Conservation (phyloP, 2,329 filamentous ascomycete species). For the Diaporthe humulicola region DNA sequence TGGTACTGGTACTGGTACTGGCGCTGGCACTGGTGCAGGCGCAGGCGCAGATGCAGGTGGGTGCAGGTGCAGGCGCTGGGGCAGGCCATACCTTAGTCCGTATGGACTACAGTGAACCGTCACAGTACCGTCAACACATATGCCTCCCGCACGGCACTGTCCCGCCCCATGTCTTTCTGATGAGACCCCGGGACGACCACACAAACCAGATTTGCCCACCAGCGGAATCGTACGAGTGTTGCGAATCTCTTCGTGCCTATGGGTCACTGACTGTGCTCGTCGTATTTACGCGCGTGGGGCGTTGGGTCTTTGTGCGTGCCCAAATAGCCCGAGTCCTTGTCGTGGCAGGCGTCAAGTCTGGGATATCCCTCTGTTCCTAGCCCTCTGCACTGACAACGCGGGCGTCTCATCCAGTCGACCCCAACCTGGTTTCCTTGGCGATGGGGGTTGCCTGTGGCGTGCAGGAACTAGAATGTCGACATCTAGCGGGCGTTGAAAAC, state of each 20-base stretch:
- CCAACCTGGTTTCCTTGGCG: slow-evolving; percentile 19
- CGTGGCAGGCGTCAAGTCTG: slow-evolving; percentile 7
- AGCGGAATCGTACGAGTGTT: slow-evolving; percentile 25
- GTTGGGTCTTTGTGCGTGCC: slow-evolving; percentile 10
- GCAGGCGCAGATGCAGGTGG: too few species aligned
- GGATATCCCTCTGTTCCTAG: slow-evolving; percentile 32
- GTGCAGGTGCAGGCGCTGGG: neutral
- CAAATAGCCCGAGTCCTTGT: slow-evolving; percentile 17
- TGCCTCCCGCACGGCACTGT: slow-evolving; percentile 18
- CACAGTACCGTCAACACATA: slow-evolving; percentile 8
- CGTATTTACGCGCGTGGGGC: slow-evolving; percentile 26
- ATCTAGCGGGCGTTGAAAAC: slow-evolving; percentile 24
- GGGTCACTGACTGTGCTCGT: neutral
- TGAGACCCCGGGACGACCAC: slow-evolving; percentile 1
- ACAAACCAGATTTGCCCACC: slow-evolving; percentile 21
- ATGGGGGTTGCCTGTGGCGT: neutral
- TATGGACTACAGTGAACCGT: neutral
- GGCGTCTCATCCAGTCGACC: slow-evolving; percentile 26
- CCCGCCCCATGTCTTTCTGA: slow-evolving; percentile 2
- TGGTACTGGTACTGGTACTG: neutral
- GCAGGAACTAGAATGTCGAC: slow-evolving; percentile 17
- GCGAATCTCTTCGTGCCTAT: slow-evolving; percentile 15
- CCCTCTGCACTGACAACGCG: slow-evolving; percentile 26
- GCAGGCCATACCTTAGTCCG: neutral
- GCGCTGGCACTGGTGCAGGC: neutral